A percentile compares a stretch with the other conserved stretches of the same genome.
phyloP scores from a whole-genome alignment of 768 basidiomycete species.

The Suillus brevipes region DNA sequence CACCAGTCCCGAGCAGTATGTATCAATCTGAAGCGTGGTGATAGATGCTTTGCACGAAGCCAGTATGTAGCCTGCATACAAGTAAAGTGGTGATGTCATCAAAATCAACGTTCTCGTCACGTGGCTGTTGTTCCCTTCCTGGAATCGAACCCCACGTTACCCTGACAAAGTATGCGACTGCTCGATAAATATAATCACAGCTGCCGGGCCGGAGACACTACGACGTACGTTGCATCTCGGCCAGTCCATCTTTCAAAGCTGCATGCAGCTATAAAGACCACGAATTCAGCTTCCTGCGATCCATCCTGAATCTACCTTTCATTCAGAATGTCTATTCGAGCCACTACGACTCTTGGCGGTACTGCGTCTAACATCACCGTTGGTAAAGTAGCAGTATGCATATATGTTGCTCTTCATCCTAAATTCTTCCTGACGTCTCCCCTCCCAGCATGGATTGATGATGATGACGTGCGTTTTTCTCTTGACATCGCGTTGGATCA shows the following conservation, averaged over 20 bases:
- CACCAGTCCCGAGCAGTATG: background rate
- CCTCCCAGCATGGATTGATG: slow-evolving; percentile 47
- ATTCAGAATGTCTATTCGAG: slow-evolving; percentile 26
- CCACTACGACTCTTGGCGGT: slow-evolving; percentile 35
- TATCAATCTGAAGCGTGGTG: background rate
- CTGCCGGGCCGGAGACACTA: background rate
- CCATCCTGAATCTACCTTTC: background rate
- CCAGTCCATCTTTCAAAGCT: background rate
- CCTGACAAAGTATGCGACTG: background rate
- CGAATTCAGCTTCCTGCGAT: background rate
- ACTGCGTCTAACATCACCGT: background rate
- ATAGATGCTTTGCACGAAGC: no score
- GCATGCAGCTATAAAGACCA: background rate
- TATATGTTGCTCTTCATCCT: background rate
- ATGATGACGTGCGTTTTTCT: slow-evolving; percentile 45
- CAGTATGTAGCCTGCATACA: no score
- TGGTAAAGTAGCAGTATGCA: slow-evolving; percentile 5
- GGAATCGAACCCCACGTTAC: no score
- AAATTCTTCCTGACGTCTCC: no score
- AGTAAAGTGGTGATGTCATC: background rate
- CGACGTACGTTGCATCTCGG: background rate
- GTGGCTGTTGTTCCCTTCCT: no score
- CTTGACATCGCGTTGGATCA: background rate
- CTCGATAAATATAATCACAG: background rate
- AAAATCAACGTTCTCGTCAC: background rate